Conservation (phyloP, 805 yeast genomes). For the Starmerella apis region DNA sequence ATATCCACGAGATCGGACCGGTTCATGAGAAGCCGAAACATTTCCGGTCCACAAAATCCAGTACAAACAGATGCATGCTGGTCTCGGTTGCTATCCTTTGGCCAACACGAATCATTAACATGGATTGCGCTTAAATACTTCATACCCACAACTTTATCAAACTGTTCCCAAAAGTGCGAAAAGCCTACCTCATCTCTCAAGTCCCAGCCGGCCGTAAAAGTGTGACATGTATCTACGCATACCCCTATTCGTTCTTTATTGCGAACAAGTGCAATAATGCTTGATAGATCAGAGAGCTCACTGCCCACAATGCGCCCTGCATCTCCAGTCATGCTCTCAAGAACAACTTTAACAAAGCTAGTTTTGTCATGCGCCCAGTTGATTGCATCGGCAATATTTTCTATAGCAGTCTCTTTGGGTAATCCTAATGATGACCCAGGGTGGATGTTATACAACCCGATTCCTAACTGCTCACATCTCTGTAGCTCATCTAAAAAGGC, state of each 20-base stretch:
- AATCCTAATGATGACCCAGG: slow-evolving; percentile 72
- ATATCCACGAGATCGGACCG: slow-evolving; percentile 48
- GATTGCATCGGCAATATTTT: slow-evolving; percentile 63
- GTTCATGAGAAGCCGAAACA: slow-evolving; percentile 70
- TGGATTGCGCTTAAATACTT: slow-evolving; percentile 72
- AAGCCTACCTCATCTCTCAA: slow-evolving; percentile 50
- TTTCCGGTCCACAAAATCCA: slow-evolving; percentile 82
- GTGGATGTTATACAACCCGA: slow-evolving; percentile 84
- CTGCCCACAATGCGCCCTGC: slow-evolving; percentile 77
- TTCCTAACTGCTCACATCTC: slow-evolving; percentile 74
- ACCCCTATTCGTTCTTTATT: slow-evolving; percentile 84
- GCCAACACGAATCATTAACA: slow-evolving; percentile 90
- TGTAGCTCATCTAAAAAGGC: slow-evolving; percentile 77
- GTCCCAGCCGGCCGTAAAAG: slow-evolving; percentile 95
- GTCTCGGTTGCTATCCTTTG: slow-evolving; percentile 79
- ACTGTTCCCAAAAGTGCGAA: slow-evolving; percentile 60
- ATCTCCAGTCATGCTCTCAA: slow-evolving; percentile 98
- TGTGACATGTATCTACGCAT: slow-evolving; percentile 91
- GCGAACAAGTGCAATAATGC: slow-evolving; percentile 67
- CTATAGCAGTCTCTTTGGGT: slow-evolving; percentile 54
- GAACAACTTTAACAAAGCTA: slow-evolving; percentile 67
- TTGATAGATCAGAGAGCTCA: slow-evolving; percentile 58
- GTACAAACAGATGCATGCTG: slow-evolving; percentile 81
- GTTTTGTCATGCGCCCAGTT: slow-evolving; percentile 71
- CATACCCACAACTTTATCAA: slow-evolving; percentile 64